These are phyloP conservation scores for Xylaria digitata DNA, from an alignment of 2,329 filamentous ascomycete species.

Conservation along the genomic window DNA sequence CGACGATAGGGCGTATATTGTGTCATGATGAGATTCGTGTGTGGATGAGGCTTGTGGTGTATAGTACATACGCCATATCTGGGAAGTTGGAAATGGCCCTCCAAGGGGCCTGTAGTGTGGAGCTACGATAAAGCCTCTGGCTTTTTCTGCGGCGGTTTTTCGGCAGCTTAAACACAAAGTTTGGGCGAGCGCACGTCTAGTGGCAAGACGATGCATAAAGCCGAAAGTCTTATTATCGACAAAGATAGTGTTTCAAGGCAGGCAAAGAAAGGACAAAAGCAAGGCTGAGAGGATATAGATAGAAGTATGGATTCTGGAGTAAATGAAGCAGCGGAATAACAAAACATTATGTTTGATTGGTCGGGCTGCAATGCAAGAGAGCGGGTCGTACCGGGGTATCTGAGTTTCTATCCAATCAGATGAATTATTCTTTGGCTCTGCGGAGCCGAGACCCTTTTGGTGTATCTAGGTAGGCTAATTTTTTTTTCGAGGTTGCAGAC, in stretches of 20 bases:
- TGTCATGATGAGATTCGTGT: conserved; percentile 58
- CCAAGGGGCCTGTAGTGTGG: conserved; percentile 8
- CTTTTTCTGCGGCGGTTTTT: conserved; percentile 24
- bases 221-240: conserved; percentile 3
- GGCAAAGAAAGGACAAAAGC: not conserved
- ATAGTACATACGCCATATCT: conserved; percentile 22
- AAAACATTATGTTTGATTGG: conserved; percentile 34
- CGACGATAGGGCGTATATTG: conserved; percentile 93
- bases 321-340: conserved; percentile 9
- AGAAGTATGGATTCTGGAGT: not conserved
- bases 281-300: conserved; percentile 16
- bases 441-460: conserved; percentile 27
- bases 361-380: not conserved
- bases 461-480: conserved; percentile 38
- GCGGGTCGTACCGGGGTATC: not conserved
- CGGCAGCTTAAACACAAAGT: conserved; percentile 31
- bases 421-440: not conserved
- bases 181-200: conserved; percentile 40
- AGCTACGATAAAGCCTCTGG: conserved; percentile 6
- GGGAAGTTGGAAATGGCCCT: conserved; percentile 14
- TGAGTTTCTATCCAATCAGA: conserved; percentile 23
- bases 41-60: conserved; percentile 20
- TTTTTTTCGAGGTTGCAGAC: conserved; percentile 38
- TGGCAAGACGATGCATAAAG: conserved; percentile 46
- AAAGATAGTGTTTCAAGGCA: not conserved